Evolutionary conservation across 371 early-diverging fungal genomes (phyloP).

Genomic region (Nosema muscidifuracis): DNA sequence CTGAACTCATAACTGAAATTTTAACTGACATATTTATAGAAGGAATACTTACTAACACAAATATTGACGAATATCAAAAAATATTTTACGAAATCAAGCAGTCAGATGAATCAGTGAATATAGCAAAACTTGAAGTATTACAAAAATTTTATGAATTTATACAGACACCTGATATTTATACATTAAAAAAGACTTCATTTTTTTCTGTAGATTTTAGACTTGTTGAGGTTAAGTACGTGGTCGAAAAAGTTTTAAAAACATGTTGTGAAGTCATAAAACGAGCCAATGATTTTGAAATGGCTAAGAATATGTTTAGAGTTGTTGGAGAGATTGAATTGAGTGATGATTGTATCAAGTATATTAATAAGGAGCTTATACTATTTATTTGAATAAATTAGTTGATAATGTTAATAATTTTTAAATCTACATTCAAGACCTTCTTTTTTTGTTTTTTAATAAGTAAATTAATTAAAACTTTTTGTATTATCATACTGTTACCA

Average conservation of each 20-base stretch:
- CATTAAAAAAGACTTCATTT: constrained; percentile 25
- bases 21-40: constrained; percentile 42
- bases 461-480: too few relatives aligned
- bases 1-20: constrained; percentile 20
- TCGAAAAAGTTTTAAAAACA: constrained; percentile 45
- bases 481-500: too few relatives aligned
- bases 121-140: constrained; percentile 17
- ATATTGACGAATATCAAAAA: constrained; percentile 29
- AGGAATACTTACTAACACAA: constrained; percentile 36
- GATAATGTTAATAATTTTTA: too few relatives aligned
- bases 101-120: constrained; percentile 7
- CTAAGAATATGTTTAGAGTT: constrained; percentile 41
- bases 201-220: constrained; percentile 22
- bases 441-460: too few relatives aligned
- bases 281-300: constrained; percentile 37
- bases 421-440: too few relatives aligned
- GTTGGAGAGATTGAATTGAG: constrained; percentile 46
- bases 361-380: constrained; percentile 42
- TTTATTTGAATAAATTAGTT: constrained; percentile 37
- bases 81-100: constrained; percentile 26
- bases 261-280: constrained; percentile 37
- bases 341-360: constrained; percentile 29
- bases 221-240: constrained; percentile 22
- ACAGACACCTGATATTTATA: constrained; percentile 13
- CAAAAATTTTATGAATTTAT: constrained; percentile 41